phyloP scores from a whole-genome alignment of 768 basidiomycete species.

The Lactarius evosmus region DNA sequence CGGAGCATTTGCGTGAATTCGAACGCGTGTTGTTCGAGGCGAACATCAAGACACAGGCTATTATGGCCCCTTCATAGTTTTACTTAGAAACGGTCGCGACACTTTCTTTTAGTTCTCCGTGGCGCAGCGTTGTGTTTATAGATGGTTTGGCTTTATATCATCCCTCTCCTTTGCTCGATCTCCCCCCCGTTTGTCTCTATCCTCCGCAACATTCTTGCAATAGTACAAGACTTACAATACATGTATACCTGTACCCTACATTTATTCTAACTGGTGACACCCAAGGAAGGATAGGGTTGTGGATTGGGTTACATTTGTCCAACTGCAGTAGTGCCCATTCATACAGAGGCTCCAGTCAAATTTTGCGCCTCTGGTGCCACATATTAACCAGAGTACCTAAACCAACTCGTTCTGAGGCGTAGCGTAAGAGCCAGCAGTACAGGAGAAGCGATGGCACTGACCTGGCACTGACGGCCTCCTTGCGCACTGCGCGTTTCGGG shows the following conservation, averaged over 20 bases:
- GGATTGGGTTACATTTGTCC: constrained; percentile 4
- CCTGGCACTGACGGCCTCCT: constrained; percentile 85
- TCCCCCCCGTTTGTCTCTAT: constrained; percentile 2
- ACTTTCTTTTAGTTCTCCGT: neutral
- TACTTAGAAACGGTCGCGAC: neutral
- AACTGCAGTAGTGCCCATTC: neutral
- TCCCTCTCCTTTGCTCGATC: constrained; percentile 19
- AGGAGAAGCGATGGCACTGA: constrained; percentile 22
- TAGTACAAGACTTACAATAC: constrained; percentile 19
- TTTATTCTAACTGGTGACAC: constrained; percentile 9
- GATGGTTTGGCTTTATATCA: constrained; percentile 4
- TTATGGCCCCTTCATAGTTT: constrained; percentile 64
- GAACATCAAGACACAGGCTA: constrained; percentile 70
- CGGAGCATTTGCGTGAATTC: constrained; percentile 76
- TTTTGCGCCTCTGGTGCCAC: neutral
- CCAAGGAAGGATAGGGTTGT: neutral
- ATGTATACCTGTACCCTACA: constrained; percentile 26
- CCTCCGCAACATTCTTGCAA: constrained; percentile 6
- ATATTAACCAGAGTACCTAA: constrained; percentile 24
- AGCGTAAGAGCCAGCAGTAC: neutral
- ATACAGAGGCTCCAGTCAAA: neutral
- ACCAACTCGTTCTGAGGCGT: constrained; percentile 20
- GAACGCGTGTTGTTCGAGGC: constrained; percentile 70
- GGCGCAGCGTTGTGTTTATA: neutral
- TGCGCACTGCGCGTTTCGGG: constrained; percentile 78